Percentiles rank a stretch among this genome's conserved stretches.
Evolutionary conservation across 1,284 basidiomycete genomes (phyloP).

Genomic region (Anthracocystis setariae): DNA sequence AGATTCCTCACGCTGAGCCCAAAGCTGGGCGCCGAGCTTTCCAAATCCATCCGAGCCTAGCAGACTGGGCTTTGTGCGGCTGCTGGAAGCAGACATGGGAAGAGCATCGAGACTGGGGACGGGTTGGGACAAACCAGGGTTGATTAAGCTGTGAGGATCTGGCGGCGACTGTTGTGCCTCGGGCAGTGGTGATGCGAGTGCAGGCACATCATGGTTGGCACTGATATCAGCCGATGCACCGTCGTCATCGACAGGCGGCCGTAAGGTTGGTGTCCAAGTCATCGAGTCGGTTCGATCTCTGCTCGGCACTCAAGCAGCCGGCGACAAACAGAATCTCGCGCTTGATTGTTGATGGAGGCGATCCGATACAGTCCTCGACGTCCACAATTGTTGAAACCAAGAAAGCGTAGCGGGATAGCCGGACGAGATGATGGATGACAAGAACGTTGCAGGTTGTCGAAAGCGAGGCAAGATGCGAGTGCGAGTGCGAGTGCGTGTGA

Average conservation of each 20-base stretch:
- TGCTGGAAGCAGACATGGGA: conserved; percentile 8
- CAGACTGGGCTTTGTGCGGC: conserved; percentile 27
- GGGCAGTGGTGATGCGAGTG: conserved; percentile 35
- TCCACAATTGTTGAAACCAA: background rate
- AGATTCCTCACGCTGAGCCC: conserved; percentile 53
- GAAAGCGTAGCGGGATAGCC: background rate
- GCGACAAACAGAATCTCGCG: background rate
- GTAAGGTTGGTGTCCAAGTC: conserved; percentile 12
- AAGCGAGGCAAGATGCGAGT: background rate
- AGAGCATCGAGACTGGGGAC: conserved; percentile 2
- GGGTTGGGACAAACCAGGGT: conserved; percentile 1
- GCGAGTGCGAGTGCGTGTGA: no score
- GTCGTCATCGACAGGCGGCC: conserved; percentile 1
- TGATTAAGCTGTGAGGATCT: background rate
- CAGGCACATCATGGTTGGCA: conserved; percentile 26
- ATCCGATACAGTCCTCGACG: background rate
- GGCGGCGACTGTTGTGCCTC: conserved; percentile 20
- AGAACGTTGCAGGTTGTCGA: background rate
- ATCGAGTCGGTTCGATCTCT: conserved; percentile 2
- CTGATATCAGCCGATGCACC: conserved; percentile 3
- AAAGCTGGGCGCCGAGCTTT: conserved; percentile 37
- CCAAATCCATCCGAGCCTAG: conserved; percentile 43
- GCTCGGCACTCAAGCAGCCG: background rate
- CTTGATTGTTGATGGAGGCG: no score
- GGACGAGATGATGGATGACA: background rate